Evolutionary conservation across 805 yeast genomes (phyloP).

Genomic region (Suhomyces prunicola): DNA sequence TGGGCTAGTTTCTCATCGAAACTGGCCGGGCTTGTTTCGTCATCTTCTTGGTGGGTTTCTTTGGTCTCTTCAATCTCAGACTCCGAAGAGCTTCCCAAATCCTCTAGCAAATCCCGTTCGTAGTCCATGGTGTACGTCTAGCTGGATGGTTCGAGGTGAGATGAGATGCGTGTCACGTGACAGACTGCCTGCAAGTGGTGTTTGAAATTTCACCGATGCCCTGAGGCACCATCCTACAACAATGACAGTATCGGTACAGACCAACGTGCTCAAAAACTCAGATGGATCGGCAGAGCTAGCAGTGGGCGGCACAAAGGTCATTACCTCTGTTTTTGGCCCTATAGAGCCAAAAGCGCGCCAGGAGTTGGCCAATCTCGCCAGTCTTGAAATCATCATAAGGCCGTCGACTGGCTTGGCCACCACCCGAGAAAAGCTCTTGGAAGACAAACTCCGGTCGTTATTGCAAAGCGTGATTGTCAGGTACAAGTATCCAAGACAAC

Average conservation of each 20-base stretch:
- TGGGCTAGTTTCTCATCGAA: background rate
- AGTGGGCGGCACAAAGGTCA: slow-evolving; percentile 51
- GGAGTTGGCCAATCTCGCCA: slow-evolving; percentile 76
- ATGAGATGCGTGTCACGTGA: background rate
- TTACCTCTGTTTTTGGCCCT: slow-evolving; percentile 87
- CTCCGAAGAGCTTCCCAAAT: slow-evolving; percentile 23
- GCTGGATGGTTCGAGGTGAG: background rate
- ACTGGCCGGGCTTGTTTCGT: background rate
- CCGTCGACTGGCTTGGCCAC: slow-evolving; percentile 76
- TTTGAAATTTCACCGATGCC: background rate
- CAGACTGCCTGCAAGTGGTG: background rate
- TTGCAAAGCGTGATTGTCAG: slow-evolving; percentile 59
- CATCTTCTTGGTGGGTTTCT: background rate
- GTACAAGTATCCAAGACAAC: slow-evolving; percentile 72
- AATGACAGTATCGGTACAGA: slow-evolving; percentile 10
- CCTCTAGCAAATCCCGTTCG: slow-evolving; percentile 42
- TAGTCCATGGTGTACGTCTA: slow-evolving; percentile 19
- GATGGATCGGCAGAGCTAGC: slow-evolving; percentile 76
- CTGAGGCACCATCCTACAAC: background rate
- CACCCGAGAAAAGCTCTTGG: slow-evolving; percentile 73
- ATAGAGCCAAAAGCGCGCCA: slow-evolving; percentile 79
- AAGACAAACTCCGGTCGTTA: slow-evolving; percentile 63
- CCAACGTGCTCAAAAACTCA: slow-evolving; percentile 49
- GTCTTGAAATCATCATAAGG: slow-evolving; percentile 72
- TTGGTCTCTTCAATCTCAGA: background rate